phyloP scores from a whole-genome alignment of 345 rosid species.

The Eucalyptus brandiana region DNA sequence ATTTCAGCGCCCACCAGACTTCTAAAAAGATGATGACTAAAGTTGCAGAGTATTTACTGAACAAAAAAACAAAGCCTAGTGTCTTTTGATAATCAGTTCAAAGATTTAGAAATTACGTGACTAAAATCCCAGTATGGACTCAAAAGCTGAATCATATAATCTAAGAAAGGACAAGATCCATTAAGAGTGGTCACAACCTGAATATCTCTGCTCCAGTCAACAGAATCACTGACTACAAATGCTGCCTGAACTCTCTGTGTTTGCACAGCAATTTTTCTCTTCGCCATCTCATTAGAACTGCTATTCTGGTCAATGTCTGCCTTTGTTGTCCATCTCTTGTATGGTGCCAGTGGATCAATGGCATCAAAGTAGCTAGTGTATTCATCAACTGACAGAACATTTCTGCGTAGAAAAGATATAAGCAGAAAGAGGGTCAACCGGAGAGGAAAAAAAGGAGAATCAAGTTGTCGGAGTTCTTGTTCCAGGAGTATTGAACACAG shows the following conservation, averaged over 20 bases:
- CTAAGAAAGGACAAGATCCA: background rate
- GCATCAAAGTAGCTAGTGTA: constrained; percentile 58
- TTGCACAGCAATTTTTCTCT: constrained; percentile 1
- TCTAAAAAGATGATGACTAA: background rate
- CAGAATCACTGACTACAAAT: constrained; percentile 73
- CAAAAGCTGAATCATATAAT: background rate
- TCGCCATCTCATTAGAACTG: background rate
- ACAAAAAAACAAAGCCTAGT: background rate
- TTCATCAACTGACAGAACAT: constrained; percentile 70
- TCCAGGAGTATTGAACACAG: background rate
- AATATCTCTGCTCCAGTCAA: constrained; percentile 92
- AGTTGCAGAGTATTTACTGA: background rate
- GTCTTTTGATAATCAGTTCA: background rate
- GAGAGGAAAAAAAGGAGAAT: background rate
- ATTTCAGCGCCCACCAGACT: background rate
- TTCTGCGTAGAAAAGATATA: constrained; percentile 29
- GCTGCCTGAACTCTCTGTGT: constrained; percentile 70
- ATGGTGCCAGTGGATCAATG: constrained; percentile 72
- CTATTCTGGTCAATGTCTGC: constrained; percentile 3
- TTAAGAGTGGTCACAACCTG: constrained; percentile 32
- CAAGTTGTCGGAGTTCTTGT: background rate
- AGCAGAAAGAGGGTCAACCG: background rate
- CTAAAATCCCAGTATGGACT: background rate
- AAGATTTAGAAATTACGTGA: background rate
- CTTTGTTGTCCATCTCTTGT: constrained; percentile 42